phyloP scores from a whole-genome alignment of 306 rosid species.

The Acacia confusa region DNA sequence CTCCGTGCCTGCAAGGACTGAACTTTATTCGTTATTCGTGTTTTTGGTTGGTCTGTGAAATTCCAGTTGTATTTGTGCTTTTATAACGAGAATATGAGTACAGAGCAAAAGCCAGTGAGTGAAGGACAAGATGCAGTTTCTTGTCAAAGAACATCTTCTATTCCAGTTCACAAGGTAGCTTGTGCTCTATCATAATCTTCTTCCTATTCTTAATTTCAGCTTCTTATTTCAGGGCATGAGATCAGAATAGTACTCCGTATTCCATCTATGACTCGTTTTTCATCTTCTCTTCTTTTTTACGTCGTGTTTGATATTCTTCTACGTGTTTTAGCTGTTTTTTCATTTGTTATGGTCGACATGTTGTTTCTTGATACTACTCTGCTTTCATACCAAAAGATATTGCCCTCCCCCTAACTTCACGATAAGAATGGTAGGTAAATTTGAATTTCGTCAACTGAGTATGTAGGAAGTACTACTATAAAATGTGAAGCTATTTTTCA shows the following conservation, averaged over 20 bases:
- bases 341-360: background rate
- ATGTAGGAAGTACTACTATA: background rate
- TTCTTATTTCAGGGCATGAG: background rate
- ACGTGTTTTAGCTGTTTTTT: background rate
- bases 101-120: constrained; percentile 45
- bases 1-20: constrained; percentile 9
- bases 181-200: background rate
- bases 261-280: background rate
- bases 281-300: background rate
- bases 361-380: background rate
- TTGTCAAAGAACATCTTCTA: constrained; percentile 40
- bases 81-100: constrained; percentile 43
- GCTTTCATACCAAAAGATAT: background rate
- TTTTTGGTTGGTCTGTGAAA: background rate
- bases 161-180: constrained; percentile 56
- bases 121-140: constrained; percentile 34
- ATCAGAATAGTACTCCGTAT: background rate
- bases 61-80: constrained; percentile 14
- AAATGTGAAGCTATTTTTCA: background rate
- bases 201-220: constrained; percentile 2
- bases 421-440: constrained; percentile 11
- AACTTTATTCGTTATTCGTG: constrained; percentile 28
- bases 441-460: constrained; percentile 21
- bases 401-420: too few relatives aligned
- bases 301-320: background rate